These are phyloP conservation scores for Leccinum fallax DNA, from an alignment of 1,284 basidiomycete genomes.

Conservation along the genomic window DNA sequence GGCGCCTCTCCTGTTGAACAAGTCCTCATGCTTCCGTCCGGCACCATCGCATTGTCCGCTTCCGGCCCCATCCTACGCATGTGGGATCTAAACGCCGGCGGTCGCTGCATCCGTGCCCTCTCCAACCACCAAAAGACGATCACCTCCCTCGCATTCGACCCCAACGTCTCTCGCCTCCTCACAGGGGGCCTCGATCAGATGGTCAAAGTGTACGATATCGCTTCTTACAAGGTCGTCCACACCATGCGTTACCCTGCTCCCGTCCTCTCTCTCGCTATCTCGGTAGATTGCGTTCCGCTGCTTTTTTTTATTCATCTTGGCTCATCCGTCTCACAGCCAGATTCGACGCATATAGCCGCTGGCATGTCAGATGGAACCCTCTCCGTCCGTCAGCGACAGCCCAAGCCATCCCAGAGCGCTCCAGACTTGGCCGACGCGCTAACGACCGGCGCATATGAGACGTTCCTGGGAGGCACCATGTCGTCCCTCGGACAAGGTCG, in stretches of 20 bases:
- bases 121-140: slow-evolving; percentile 99
- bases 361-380: slow-evolving; percentile 98
- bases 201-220: slow-evolving; percentile 98
- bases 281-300: slow-evolving; percentile 45
- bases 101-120: slow-evolving; percentile 84
- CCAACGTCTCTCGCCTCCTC: slow-evolving; percentile 76
- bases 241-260: slow-evolving; percentile 99
- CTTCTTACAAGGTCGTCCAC: slow-evolving; percentile 93
- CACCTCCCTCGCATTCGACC: slow-evolving; percentile 84
- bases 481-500: slow-evolving; percentile 58
- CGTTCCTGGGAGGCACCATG: slow-evolving; percentile 65
- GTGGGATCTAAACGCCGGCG: slow-evolving; percentile 96
- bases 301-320: neutral
- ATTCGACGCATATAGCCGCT: slow-evolving; percentile 94
- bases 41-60: slow-evolving; percentile 83
- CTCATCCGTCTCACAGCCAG: slow-evolving; percentile 60
- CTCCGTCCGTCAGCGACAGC: slow-evolving; percentile 82
- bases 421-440: slow-evolving; percentile 51
- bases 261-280: slow-evolving; percentile 88
- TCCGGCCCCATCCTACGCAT: slow-evolving; percentile 93
- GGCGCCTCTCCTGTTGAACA: slow-evolving; percentile 84
- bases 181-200: slow-evolving; percentile 95
- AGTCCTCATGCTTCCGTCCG: slow-evolving; percentile 91
- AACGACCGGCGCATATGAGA: slow-evolving; percentile 68
- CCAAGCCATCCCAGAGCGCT: slow-evolving; percentile 65